phyloP scores from a whole-genome alignment of 2,329 filamentous ascomycete genomes.

The Drechmeria coniospora region DNA sequence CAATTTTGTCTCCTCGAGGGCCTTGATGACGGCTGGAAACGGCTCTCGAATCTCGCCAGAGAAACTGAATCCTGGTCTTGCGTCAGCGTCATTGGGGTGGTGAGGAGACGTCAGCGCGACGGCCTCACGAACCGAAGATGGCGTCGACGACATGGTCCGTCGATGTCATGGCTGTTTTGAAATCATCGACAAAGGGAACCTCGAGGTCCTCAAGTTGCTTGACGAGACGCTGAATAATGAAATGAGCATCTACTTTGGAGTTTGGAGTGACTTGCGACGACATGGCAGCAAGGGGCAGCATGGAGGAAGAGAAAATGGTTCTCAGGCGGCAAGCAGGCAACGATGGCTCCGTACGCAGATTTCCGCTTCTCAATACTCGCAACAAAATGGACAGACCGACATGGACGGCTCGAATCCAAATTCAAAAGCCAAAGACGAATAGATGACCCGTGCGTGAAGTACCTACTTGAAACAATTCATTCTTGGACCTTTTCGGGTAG shows the following conservation, averaged over 20 bases:
- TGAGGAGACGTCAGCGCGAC: too few relatives aligned
- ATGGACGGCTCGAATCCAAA: too few relatives aligned
- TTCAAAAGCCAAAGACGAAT: too few relatives aligned
- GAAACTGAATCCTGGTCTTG: slow-evolving; percentile 64
- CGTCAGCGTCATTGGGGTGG: slow-evolving; percentile 2
- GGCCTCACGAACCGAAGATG: slow-evolving; percentile 68
- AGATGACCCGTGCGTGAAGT: neutral
- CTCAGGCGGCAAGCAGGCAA: too few relatives aligned
- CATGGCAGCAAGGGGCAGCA: slow-evolving; percentile 1
- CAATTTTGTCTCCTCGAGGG: slow-evolving; percentile 55
- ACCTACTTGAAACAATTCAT: slow-evolving; percentile 69
- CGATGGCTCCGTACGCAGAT: too few relatives aligned
- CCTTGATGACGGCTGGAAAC: slow-evolving; percentile 66
- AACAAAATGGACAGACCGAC: too few relatives aligned
- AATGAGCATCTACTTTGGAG: slow-evolving; percentile 11
- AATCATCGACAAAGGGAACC: slow-evolving; percentile 74
- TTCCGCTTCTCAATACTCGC: too few relatives aligned
- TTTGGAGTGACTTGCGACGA: neutral
- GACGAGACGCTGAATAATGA: slow-evolving; percentile 48
- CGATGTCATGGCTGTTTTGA: slow-evolving; percentile 46
- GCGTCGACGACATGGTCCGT: slow-evolving; percentile 80
- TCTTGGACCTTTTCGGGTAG: slow-evolving; percentile 84
- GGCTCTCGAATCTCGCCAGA: slow-evolving; percentile 84
- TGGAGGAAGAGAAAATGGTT: slow-evolving; percentile 2
- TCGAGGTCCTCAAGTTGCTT: slow-evolving; percentile 74